A percentile compares a stretch with the other conserved stretches of the same genome.
phyloP scores from a whole-genome alignment of 2,329 filamentous ascomycete genomes.

The Lasiodiplodia gonubiensis region DNA sequence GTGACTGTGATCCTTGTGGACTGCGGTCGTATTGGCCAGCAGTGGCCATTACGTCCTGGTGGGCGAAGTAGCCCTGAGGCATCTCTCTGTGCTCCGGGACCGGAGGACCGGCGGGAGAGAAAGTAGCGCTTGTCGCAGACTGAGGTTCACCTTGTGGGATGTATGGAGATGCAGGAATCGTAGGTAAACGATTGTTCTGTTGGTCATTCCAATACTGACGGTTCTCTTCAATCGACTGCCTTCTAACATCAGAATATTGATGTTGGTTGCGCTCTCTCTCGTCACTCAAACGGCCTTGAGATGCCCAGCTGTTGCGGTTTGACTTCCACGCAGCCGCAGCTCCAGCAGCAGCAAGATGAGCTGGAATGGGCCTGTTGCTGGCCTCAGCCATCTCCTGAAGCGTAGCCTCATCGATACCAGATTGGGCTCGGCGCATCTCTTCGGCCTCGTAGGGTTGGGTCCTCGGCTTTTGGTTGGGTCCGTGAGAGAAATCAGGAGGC shows the following conservation, averaged over 20 bases:
- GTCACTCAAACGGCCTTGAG: conserved; percentile 40
- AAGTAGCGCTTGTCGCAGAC: conserved; percentile 30
- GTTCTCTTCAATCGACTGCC: conserved; percentile 22
- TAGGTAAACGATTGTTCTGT: conserved; percentile 48
- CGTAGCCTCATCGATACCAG: conserved; percentile 81
- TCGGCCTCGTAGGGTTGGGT: conserved; percentile 75
- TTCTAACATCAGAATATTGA: conserved; percentile 1
- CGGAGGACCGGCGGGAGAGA: conserved; percentile 42
- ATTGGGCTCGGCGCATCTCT: conserved; percentile 80
- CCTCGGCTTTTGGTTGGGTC: conserved; percentile 71
- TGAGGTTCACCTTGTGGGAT: conserved; percentile 46
- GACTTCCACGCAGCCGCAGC: conserved; percentile 47
- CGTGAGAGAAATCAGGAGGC: conserved; percentile 81
- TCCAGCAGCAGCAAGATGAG: conserved; percentile 46
- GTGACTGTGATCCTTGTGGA: conserved; percentile 35
- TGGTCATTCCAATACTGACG: conserved; percentile 31
- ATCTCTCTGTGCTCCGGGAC: conserved; percentile 44
- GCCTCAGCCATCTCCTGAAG: conserved; percentile 79
- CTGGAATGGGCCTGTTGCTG: conserved; percentile 56
- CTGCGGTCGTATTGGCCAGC: conserved; percentile 28
- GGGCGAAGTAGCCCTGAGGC: conserved; percentile 34
- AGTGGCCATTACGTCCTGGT: conserved; percentile 25
- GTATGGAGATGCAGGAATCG: conserved; percentile 54
- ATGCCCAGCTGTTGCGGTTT: conserved; percentile 37
- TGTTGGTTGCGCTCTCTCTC: conserved; percentile 36